These are phyloP conservation scores for Colletotrichum paranaense DNA, from an alignment of 2,329 filamentous ascomycete genomes.

Conservation along the genomic window DNA sequence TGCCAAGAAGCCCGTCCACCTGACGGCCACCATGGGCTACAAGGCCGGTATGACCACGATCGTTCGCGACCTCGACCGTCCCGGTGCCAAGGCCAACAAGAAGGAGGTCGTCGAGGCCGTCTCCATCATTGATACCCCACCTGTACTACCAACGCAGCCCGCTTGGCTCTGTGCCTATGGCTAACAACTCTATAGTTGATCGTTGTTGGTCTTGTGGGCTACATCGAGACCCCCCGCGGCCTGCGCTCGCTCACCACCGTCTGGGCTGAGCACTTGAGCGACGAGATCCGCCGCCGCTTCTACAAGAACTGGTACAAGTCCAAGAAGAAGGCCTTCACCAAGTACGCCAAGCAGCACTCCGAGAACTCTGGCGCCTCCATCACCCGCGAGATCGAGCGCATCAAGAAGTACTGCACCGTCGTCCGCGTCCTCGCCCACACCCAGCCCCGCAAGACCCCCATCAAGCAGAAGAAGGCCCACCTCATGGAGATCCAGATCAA, in stretches of 20 bases:
- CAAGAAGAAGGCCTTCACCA: constrained; percentile 99
- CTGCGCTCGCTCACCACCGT: constrained; percentile 99
- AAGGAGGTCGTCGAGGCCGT: constrained; percentile 94
- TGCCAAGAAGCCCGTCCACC: constrained; percentile 98
- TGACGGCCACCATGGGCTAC: constrained; percentile 98
- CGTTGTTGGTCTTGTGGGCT: constrained; percentile 99
- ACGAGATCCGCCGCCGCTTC: constrained; percentile 99
- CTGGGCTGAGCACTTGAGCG: constrained; percentile 99
- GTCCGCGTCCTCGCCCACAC: constrained; percentile 99
- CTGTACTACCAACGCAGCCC: constrained; percentile 90
- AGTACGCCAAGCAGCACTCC: constrained; percentile 99
- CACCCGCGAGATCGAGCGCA: constrained; percentile 98
- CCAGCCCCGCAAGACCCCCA: constrained; percentile 97
- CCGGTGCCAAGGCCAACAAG: constrained; percentile 99
- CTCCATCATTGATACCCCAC: constrained; percentile 90
- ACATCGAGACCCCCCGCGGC: constrained; percentile 99
- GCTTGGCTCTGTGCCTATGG: constrained; percentile 80
- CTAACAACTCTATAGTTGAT: constrained; percentile 90
- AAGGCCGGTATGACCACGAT: constrained; percentile 99
- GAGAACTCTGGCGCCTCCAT: constrained; percentile 91
- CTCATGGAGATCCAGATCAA: constrained; percentile 99
- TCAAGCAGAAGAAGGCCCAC: constrained; percentile 99
- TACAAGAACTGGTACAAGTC: constrained; percentile 99
- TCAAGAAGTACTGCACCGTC: constrained; percentile 99
- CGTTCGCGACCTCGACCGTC: constrained; percentile 98